Percentiles rank a stretch among this genome's conserved stretches.
These are phyloP conservation scores for Spizellomyces punctatus DNA, from an alignment of 192 early-diverging fungal genomes.

Conservation along the genomic window DNA sequence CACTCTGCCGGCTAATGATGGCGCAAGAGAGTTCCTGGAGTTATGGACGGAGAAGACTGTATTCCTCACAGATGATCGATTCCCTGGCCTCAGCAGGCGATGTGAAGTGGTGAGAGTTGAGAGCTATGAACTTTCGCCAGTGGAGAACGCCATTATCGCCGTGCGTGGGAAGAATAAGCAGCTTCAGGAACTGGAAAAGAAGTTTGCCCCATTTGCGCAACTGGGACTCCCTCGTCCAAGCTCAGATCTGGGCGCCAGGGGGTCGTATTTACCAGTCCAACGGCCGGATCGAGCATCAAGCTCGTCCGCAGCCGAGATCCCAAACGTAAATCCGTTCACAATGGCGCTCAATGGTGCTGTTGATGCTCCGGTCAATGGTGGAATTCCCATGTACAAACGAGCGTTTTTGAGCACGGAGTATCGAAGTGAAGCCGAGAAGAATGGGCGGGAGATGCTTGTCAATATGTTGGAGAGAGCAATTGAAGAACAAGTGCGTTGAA, in stretches of 20 bases:
- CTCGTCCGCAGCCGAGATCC: not conserved
- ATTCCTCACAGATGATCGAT: conserved; percentile 63
- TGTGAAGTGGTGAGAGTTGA: conserved; percentile 56
- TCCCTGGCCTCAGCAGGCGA: conserved; percentile 65
- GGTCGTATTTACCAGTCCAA: conserved; percentile 1
- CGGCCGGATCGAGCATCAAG: too few species aligned
- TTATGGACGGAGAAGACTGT: conserved; percentile 78
- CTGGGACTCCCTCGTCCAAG: conserved; percentile 1
- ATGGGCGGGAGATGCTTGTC: conserved; percentile 34
- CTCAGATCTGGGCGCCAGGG: conserved; percentile 11
- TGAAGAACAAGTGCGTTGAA: conserved; percentile 62
- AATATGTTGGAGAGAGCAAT: conserved; percentile 57
- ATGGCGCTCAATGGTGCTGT: conserved; percentile 83
- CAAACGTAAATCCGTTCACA: conserved; percentile 71
- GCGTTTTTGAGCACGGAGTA: conserved; percentile 59
- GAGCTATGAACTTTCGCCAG: conserved; percentile 66
- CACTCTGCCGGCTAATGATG: conserved; percentile 39
- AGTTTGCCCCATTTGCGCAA: conserved; percentile 46
- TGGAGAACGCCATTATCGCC: conserved; percentile 74
- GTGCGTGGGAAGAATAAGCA: conserved; percentile 71
- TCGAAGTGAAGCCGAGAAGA: conserved; percentile 43
- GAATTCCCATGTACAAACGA: conserved; percentile 72
- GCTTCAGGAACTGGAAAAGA: conserved; percentile 52
- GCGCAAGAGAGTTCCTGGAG: conserved; percentile 68
- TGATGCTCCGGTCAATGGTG: conserved; percentile 84